Evolutionary conservation across 257 asterid species (phyloP), one percentile per base, ranked within the genome.

Genomic region (Solanum lignicaule): DNA sequence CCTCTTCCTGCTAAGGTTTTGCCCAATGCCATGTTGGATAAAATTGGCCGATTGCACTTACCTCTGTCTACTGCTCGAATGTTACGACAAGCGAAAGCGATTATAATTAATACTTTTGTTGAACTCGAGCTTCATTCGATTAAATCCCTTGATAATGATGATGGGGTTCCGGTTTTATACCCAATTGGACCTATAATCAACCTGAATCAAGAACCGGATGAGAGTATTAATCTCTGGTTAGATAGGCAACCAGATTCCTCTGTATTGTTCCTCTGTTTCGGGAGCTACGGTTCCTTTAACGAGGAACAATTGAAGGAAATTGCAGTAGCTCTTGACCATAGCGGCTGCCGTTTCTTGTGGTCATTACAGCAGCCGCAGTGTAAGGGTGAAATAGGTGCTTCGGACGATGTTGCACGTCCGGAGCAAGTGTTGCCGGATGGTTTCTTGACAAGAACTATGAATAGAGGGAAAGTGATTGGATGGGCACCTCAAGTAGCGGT

Each of bases 111-210:
- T 79, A 92, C 95, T 2, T 94, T 93, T 71, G 25, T 73, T 15
- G 97, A 90, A 32, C 91, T 94, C 16, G 97, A 93, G 76, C 21
- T 89, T 1, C 35, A 25, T 71, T 87, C 91, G 7, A 29, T 90
- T 33, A 72, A 90, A 41, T 83, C 91, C 27, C 86, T 91, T 32
- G 23, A 83, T 1, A 21, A 62, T 6, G 73, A 27, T 8, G 75
- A 29, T 2, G 36, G 31, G 33, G 39, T 83, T 71, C 94, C 94
- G 0, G 88, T 65, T 23, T 23, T 94, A 15, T 94, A 93, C 78
- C 92, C 94, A 1, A 79, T 92, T 18, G 97, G 97, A 1, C 97
- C 97, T 38, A 35, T 92, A 4, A 7, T 92, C 25, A 60, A 27
- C 18, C 3, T 8, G 46, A 85, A 60, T 23, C 83, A n/a, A 25